A percentile compares a stretch with the other conserved stretches of the same genome.
These are phyloP conservation scores for Rhodotorula taiwanensis DNA, from an alignment of 768 basidiomycete species.

Conservation along the genomic window DNA sequence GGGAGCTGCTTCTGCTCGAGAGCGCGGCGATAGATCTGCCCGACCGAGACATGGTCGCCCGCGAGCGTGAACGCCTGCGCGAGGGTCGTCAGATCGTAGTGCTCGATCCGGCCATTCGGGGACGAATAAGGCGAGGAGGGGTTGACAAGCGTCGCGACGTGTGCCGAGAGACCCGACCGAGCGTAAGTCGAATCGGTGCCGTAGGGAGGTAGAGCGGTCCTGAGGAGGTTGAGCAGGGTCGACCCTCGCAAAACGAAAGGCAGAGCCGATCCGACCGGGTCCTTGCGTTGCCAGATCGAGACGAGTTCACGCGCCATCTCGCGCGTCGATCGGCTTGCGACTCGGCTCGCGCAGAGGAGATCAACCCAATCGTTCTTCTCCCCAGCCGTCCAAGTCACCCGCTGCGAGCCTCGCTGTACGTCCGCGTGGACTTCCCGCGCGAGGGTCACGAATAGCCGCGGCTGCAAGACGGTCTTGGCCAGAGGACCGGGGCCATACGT, in stretches of 20 bases:
- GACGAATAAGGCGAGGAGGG: constrained; percentile 10
- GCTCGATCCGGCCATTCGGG: not conserved
- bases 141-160: constrained; percentile 4
- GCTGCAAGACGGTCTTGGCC: not conserved
- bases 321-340: not conserved
- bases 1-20: constrained; percentile 9
- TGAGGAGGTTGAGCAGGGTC: constrained; percentile 11
- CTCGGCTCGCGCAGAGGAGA: not conserved
- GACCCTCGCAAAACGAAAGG: constrained; percentile 3
- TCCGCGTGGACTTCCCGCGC: not conserved
- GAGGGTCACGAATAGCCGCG: not conserved
- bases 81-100: constrained; percentile 28
- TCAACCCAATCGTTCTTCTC: constrained; percentile 4
- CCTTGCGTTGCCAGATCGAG: not conserved
- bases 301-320: constrained; percentile 1
- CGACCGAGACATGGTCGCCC: constrained; percentile 1
- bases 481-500: constrained; percentile 5
- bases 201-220: constrained; percentile 1
- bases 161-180: not conserved
- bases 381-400: not conserved
- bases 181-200: not conserved
- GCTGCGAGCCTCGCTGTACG: not conserved
- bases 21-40: constrained; percentile 14
- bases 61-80: constrained; percentile 16
- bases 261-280: not conserved